These are phyloP conservation scores for Geranium rotundifolium DNA, from an alignment of 345 rosid genomes.

Conservation along the genomic window DNA sequence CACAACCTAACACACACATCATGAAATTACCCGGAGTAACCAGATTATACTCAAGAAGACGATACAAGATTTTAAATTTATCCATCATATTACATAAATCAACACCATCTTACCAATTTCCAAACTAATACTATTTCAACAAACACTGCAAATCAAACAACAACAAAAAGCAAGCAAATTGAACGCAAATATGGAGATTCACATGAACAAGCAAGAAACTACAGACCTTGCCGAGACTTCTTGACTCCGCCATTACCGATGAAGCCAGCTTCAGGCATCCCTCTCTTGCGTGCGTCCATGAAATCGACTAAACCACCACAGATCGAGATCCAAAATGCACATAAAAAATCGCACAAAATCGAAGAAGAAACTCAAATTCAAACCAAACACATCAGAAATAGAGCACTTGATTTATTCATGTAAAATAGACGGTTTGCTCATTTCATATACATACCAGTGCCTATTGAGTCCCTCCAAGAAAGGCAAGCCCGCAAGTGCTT, in stretches of 20 bases:
- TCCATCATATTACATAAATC: too few relatives aligned
- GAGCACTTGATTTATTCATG: not conserved
- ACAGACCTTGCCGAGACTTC: conserved; percentile 45
- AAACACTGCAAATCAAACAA: not conserved
- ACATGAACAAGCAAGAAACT: not conserved
- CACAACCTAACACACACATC: too few relatives aligned
- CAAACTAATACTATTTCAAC: not conserved
- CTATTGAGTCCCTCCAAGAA: conserved; percentile 74
- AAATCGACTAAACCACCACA: conserved; percentile 3
- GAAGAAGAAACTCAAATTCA: not conserved
- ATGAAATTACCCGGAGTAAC: not conserved
- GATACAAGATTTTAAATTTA: too few relatives aligned
- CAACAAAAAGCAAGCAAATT: not conserved
- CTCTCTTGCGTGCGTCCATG: conserved; percentile 72
- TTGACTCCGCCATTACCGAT: conserved; percentile 61
- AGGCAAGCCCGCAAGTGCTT: conserved; percentile 72
- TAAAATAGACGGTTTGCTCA: not conserved
- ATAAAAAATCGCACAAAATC: not conserved
- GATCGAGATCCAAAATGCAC: conserved; percentile 23
- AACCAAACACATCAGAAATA: not conserved
- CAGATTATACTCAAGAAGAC: not conserved
- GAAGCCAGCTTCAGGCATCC: conserved; percentile 39
- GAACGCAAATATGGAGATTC: not conserved
- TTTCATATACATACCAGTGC: conserved; percentile 42
- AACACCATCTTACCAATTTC: not conserved